Conservation (phyloP, 371 early-diverging fungal genomes). For the Sporodiniella umbellata region DNA sequence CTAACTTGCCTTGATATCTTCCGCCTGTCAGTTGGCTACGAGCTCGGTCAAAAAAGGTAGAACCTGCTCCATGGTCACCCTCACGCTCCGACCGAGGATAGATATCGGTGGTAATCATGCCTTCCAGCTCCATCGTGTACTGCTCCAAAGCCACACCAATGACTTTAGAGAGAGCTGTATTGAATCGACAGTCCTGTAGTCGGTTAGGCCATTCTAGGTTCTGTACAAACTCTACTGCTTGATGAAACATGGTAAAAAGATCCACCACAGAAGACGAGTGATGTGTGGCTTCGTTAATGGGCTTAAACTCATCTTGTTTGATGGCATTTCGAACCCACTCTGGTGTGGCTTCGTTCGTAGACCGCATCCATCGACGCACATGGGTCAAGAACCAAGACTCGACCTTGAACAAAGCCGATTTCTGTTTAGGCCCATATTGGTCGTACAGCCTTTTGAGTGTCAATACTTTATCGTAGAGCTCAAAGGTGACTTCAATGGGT, state of each 20-base stretch:
- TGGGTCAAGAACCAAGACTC: conserved; percentile 60
- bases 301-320: conserved; percentile 54
- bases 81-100: conserved; percentile 8
- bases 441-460: conserved; percentile 37
- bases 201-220: conserved; percentile 74
- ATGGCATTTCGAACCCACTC: conserved; percentile 61
- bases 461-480: conserved; percentile 42
- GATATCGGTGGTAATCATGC: conserved; percentile 30
- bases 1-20: conserved; percentile 19
- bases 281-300: conserved; percentile 54
- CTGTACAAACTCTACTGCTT: conserved; percentile 62
- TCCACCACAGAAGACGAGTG: conserved; percentile 80
- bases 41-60: conserved; percentile 28
- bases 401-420: conserved; percentile 47
- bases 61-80: conserved; percentile 5
- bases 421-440: conserved; percentile 34
- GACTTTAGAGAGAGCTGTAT: conserved; percentile 62
- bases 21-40: conserved; percentile 24
- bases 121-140: conserved; percentile 38
- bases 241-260: conserved; percentile 67
- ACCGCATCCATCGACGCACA: conserved; percentile 52
- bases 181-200: conserved; percentile 59
- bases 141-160: conserved; percentile 44
- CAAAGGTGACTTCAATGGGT: conserved; percentile 43
- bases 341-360: conserved; percentile 42